These are phyloP conservation scores for Sarcodon aspratus DNA, from an alignment of 768 basidiomycete genomes.

Conservation along the genomic window DNA sequence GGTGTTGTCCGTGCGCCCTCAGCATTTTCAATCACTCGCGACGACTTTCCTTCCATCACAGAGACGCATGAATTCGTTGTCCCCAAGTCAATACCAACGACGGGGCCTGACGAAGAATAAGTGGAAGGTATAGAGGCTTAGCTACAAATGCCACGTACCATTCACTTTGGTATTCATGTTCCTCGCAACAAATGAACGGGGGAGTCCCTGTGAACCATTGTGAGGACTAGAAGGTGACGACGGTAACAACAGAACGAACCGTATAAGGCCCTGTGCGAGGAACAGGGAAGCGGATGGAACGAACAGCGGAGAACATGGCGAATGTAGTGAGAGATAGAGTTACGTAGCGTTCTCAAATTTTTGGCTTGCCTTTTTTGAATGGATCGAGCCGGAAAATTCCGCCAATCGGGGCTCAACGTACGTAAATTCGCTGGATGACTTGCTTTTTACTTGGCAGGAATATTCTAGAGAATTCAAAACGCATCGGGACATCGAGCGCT, in stretches of 20 bases:
- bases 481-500: too few relatives aligned
- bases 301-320: constrained; percentile 66
- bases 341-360: not conserved
- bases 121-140: not conserved
- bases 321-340: constrained; percentile 27
- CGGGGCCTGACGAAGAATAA: constrained; percentile 44
- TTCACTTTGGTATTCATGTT: constrained; percentile 95
- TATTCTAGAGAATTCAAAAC: too few relatives aligned
- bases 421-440: too few relatives aligned
- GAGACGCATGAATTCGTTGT: constrained; percentile 89
- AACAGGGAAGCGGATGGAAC: constrained; percentile 43
- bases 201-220: constrained; percentile 35
- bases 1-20: constrained; percentile 98
- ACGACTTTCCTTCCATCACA: constrained; percentile 91
- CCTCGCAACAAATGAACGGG: constrained; percentile 69
- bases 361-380: too few relatives aligned
- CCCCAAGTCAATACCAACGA: constrained; percentile 95
- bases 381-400: too few relatives aligned
- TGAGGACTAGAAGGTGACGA: not conserved
- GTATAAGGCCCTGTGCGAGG: not conserved
- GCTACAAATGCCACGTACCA: constrained; percentile 33
- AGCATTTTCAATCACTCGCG: constrained; percentile 93
- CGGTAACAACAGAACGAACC: constrained; percentile 1
- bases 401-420: too few relatives aligned
- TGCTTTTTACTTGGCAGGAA: too few relatives aligned